phyloP scores from a whole-genome alignment of 805 yeast species.

The Lipomyces japonicus region DNA sequence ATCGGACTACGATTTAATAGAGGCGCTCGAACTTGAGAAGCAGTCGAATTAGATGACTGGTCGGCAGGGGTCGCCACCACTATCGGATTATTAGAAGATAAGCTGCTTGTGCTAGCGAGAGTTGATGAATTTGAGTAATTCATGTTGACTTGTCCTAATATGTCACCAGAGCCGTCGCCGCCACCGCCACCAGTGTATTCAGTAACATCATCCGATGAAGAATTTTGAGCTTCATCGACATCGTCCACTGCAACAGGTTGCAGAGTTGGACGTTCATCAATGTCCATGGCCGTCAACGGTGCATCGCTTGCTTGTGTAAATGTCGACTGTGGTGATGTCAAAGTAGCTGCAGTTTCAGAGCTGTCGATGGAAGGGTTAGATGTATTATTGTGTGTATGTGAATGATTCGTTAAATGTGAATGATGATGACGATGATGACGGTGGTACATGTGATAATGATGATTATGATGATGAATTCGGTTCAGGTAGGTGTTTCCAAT shows the following conservation, averaged over 20 bases:
- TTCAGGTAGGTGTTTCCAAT: slow-evolving; percentile 6
- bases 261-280: slow-evolving; percentile 2
- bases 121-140: not conserved
- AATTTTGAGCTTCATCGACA: slow-evolving; percentile 5
- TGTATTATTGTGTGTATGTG: slow-evolving; percentile 3
- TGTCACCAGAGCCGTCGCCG: not conserved
- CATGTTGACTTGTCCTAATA: not conserved
- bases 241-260: slow-evolving; percentile 1
- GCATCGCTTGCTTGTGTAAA: not conserved
- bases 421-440: slow-evolving; percentile 20
- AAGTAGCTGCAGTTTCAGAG: not conserved
- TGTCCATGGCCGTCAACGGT: slow-evolving; percentile 4
- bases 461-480: slow-evolving; percentile 12
- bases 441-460: slow-evolving; percentile 21
- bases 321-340: not conserved
- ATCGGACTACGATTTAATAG: slow-evolving; percentile 7
- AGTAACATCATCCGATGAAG: slow-evolving; percentile 6
- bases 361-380: slow-evolving; percentile 2
- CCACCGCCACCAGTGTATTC: no score
- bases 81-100: not conserved
- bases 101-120: not conserved
- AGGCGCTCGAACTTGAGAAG: not conserved
- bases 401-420: slow-evolving; percentile 12
- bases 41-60: not conserved
- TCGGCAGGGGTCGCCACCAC: not conserved